These are phyloP conservation scores for Daedaleopsis nitida DNA, from an alignment of 768 basidiomycete genomes.

Conservation along the genomic window DNA sequence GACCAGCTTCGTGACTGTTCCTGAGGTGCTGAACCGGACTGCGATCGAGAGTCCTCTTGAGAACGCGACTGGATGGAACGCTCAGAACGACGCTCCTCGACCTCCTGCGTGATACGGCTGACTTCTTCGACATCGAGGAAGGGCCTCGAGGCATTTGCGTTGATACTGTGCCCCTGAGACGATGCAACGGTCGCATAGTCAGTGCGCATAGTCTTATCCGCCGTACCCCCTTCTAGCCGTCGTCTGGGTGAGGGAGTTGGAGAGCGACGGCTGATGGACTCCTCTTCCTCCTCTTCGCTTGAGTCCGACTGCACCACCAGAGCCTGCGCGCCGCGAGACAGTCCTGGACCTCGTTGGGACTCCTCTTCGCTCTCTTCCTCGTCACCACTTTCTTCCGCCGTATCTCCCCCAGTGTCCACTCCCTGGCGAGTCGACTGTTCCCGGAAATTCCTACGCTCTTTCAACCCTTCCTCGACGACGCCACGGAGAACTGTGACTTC, in stretches of 20 bases:
- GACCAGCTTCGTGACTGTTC: constrained; percentile 14
- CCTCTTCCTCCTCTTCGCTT: constrained; percentile 25
- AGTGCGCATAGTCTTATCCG: constrained; percentile 53
- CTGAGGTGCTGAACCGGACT: constrained; percentile 1
- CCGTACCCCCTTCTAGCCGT: constrained; percentile 17
- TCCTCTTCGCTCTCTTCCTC: background rate
- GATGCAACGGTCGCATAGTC: constrained; percentile 58
- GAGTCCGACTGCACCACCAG: constrained; percentile 24
- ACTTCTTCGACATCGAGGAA: constrained; percentile 63
- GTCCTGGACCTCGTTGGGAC: background rate
- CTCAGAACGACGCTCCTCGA: constrained; percentile 66
- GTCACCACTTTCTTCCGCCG: background rate
- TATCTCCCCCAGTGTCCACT: constrained; percentile 9
- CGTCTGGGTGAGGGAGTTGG: constrained; percentile 38
- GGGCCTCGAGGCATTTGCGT: constrained; percentile 29
- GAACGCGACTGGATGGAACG: constrained; percentile 32
- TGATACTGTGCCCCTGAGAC: constrained; percentile 27
- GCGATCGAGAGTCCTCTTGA: constrained; percentile 17
- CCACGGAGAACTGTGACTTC: constrained; percentile 88
- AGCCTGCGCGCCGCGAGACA: background rate
- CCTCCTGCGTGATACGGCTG: constrained; percentile 62
- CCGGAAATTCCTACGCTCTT: constrained; percentile 62
- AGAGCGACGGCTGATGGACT: constrained; percentile 17
- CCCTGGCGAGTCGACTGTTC: constrained; percentile 36
- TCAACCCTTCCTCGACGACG: constrained; percentile 85